Evolutionary conservation across 768 basidiomycete genomes (phyloP).

Genomic region (Tylopilus intermedius): DNA sequence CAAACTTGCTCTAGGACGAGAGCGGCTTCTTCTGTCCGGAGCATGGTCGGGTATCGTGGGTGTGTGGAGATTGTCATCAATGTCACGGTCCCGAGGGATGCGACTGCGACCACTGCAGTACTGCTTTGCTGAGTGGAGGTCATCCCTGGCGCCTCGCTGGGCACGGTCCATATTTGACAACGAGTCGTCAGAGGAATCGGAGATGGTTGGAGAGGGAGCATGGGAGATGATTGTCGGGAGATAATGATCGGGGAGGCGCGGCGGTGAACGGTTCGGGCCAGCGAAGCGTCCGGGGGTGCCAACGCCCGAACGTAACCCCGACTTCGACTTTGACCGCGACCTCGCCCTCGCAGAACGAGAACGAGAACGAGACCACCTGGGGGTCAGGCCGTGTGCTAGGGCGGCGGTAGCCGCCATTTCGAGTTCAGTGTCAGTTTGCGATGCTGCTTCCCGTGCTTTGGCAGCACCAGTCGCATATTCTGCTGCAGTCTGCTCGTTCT

Average conservation of each 20-base stretch:
- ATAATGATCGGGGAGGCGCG: constrained; percentile 22
- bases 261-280: constrained; percentile 47
- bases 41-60: constrained; percentile 47
- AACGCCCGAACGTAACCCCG: constrained; percentile 51
- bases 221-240: constrained; percentile 29
- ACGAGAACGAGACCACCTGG: constrained; percentile 21
- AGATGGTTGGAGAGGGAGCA: constrained; percentile 32
- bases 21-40: constrained; percentile 12
- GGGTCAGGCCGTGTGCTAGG: constrained; percentile 29
- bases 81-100: constrained; percentile 57
- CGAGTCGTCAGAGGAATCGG: constrained; percentile 38
- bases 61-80: constrained; percentile 56
- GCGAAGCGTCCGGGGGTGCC: constrained; percentile 61
- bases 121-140: constrained; percentile 40
- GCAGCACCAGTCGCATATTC: constrained; percentile 19
- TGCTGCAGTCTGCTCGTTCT: constrained; percentile 12
- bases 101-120: constrained; percentile 44
- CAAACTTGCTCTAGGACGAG: constrained; percentile 9
- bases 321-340: constrained; percentile 33
- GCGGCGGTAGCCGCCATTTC: constrained; percentile 29
- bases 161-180: constrained; percentile 31
- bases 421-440: constrained; percentile 26
- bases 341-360: constrained; percentile 1
- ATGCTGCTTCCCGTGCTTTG: constrained; percentile 28
- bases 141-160: constrained; percentile 49